Evolutionary conservation across 148 eudicot genomes (phyloP).

Genomic region (Silene latifolia): DNA sequence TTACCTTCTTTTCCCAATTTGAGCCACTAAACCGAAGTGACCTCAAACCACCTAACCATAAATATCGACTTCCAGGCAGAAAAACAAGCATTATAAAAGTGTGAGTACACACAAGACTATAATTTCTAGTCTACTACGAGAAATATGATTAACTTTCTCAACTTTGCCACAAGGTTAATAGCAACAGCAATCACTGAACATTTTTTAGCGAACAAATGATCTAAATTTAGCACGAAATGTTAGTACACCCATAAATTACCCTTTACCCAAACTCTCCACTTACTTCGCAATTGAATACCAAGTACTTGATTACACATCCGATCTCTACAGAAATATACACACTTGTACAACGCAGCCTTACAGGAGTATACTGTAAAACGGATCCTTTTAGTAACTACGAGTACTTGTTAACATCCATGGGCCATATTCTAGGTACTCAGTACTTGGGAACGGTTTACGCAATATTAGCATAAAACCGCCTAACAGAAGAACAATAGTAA

Average conservation of each 20-base stretch:
- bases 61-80: too few relatives aligned
- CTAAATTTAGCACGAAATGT: background rate
- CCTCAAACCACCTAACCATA: background rate
- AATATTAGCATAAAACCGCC: too few relatives aligned
- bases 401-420: too few relatives aligned
- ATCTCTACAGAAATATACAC: background rate
- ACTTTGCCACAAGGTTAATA: background rate
- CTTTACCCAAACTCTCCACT: background rate
- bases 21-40: background rate
- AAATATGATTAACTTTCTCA: background rate
- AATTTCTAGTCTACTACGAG: background rate
- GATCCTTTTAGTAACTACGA: too few relatives aligned
- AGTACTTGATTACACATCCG: background rate
- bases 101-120: background rate
- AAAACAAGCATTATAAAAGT: background rate
- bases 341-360: too few relatives aligned
- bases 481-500: too few relatives aligned
- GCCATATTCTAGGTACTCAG: too few relatives aligned
- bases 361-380: too few relatives aligned
- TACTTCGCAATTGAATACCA: background rate
- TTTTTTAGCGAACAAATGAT: background rate
- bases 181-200: background rate
- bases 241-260: background rate
- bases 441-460: too few relatives aligned
- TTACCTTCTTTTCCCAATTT: background rate